Conservation (phyloP, 306 rosid species). For the Cucumis hystrix region DNA sequence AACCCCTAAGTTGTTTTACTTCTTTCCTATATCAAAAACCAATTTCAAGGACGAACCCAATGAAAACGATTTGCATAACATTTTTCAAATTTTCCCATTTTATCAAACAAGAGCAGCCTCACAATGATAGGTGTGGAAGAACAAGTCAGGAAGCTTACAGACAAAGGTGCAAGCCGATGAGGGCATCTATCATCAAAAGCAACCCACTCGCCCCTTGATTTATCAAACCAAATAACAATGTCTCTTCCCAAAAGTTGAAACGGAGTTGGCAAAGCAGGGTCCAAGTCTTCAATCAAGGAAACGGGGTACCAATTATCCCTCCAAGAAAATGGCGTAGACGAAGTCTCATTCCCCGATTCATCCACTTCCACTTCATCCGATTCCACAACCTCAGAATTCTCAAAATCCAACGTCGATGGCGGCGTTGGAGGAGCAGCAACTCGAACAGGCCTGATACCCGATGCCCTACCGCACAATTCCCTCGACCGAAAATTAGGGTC, state of each 20-base stretch:
- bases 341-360: constrained; percentile 32
- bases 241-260: constrained; percentile 96
- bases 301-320: constrained; percentile 99
- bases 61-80: background rate
- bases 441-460: constrained; percentile 17
- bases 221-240: constrained; percentile 75
- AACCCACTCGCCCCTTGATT: constrained; percentile 49
- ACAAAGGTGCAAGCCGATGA: constrained; percentile 94
- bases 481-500: background rate
- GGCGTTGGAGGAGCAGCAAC: constrained; percentile 62
- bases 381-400: constrained; percentile 3
- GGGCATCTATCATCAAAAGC: constrained; percentile 94
- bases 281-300: constrained; percentile 79
- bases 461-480: constrained; percentile 12
- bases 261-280: constrained; percentile 57
- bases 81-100: background rate
- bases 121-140: background rate
- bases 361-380: constrained; percentile 29
- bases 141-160: constrained; percentile 31
- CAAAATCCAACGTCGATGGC: constrained; percentile 21
- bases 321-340: constrained; percentile 61
- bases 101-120: background rate
- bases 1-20: background rate
- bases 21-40: background rate
- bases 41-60: background rate